Base-by-base conservation (phyloP, 257 asterid species). In the Thymus quinquecostatus region DNA sequence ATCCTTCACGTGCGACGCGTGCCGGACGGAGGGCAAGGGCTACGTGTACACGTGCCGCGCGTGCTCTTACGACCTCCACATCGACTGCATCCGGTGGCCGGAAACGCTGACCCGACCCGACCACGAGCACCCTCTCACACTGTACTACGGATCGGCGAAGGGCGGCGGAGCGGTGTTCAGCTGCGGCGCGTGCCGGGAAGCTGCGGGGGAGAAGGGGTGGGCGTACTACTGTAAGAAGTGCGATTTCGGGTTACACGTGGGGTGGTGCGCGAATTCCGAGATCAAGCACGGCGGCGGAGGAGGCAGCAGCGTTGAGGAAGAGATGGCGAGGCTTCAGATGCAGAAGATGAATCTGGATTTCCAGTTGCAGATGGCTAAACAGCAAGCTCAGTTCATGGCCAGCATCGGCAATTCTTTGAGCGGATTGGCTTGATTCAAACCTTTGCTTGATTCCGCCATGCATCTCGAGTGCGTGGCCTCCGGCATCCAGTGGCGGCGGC, bases 201-300 rank as follows among this genome's bases (percentile, higher is more conserved):
- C 10, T 1, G 88, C 79, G 1, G 85, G 86, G 5, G 87, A 89
- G 30, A 62, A 76, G 78, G 91, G 91, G 11, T 89, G 96, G 96
- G 44, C 79, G 29, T 89, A 89, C 72, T 80, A 64, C 13, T 89
- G 96, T n/a, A 86, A 84, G 0, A 88, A 83, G 60, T 86, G 96
- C 50, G 91, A 89, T 57, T 89, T 86, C 5, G 92, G 88, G 55
- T 82, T 89, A 3, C 96, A 88, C 78, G 50, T 86, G 75, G 90
- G 85, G 77, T 88, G 96, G 77, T 88, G 96, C 38, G 86, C 84
- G 67, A 71, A 81, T 3, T 64, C 82, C 0, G 88, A 73, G 62
- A 58, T 78, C n/a, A 72, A 75, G 73, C 70, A 27, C 3, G 76
- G 2, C 8, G 62, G 10, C n/a, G 55, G 55, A 49, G 55, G 5